Conservation (phyloP, 495 filamentous ascomycete genomes). For the Diplogelasinospora grovesii region DNA sequence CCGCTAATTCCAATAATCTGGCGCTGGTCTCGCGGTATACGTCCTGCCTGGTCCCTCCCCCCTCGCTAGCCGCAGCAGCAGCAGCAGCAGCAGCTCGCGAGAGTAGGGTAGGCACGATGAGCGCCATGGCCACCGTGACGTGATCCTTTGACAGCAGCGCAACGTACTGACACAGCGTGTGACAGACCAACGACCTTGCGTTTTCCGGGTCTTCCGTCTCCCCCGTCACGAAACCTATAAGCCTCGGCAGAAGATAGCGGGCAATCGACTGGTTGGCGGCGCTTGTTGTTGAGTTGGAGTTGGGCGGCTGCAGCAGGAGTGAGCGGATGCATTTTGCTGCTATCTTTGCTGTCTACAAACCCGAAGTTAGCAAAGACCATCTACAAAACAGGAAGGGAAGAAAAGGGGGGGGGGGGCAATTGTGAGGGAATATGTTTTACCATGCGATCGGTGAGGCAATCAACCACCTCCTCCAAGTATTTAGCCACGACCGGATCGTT, state of each 20-base stretch:
- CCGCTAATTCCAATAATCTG: constrained; percentile 74
- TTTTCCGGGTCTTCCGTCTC: constrained; percentile 67
- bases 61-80: constrained; percentile 41
- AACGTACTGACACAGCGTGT: constrained; percentile 66
- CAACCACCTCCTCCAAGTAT: constrained; percentile 70
- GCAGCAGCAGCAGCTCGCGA: too few relatives aligned
- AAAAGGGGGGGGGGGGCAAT: neutral
- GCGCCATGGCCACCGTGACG: constrained; percentile 53
- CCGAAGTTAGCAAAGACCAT: neutral
- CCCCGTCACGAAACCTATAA: constrained; percentile 67
- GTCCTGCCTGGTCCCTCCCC: constrained; percentile 22
- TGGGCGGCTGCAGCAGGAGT: constrained; percentile 58
- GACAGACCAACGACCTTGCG: constrained; percentile 58
- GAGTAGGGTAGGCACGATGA: constrained; percentile 76
- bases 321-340: constrained; percentile 82
- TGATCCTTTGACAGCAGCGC: constrained; percentile 45
- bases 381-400: neutral
- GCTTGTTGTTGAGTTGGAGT: constrained; percentile 31
- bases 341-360: constrained; percentile 67
- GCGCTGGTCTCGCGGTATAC: constrained; percentile 66
- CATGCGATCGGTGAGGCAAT: constrained; percentile 75
- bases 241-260: constrained; percentile 65
- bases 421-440: constrained; percentile 29
- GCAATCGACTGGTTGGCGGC: constrained; percentile 66
- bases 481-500: constrained; percentile 62